These are phyloP conservation scores for Bauhinia variegata DNA, from an alignment of 306 rosid species.

Conservation along the genomic window DNA sequence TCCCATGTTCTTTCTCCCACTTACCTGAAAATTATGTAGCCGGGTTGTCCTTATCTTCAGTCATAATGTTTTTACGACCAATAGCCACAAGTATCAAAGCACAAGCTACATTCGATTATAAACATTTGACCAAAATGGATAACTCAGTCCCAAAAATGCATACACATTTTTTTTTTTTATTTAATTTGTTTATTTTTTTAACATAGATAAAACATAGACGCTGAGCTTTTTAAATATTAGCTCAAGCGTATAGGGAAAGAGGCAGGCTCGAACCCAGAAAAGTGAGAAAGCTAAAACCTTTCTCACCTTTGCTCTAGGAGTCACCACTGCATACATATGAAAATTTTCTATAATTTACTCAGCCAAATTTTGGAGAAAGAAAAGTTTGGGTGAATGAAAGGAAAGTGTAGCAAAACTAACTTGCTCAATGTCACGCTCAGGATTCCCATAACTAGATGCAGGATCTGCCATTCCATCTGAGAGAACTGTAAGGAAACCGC, in stretches of 20 bases:
- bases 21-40: not conserved
- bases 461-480: constrained; percentile 85
- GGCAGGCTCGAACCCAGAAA: too few relatives aligned
- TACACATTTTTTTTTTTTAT: too few relatives aligned
- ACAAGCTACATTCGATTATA: not conserved
- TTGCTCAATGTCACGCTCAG: constrained; percentile 64
- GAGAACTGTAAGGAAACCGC: constrained; percentile 42
- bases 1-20: not conserved
- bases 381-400: not conserved
- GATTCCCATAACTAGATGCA: constrained; percentile 53
- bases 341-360: not conserved
- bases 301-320: too few relatives aligned
- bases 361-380: not conserved
- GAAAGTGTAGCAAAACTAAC: constrained; percentile 43
- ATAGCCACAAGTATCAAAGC: not conserved
- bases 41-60: not conserved
- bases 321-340: too few relatives aligned
- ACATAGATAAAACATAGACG: too few relatives aligned
- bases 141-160: too few relatives aligned
- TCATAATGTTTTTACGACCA: not conserved
- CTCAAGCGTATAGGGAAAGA: too few relatives aligned
- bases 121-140: not conserved
- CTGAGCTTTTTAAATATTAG: too few relatives aligned
- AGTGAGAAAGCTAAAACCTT: too few relatives aligned
- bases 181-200: too few relatives aligned